Evolutionary conservation across 2,329 filamentous ascomycete genomes (phyloP).

Genomic region (Nannizziopsis barbatae): DNA sequence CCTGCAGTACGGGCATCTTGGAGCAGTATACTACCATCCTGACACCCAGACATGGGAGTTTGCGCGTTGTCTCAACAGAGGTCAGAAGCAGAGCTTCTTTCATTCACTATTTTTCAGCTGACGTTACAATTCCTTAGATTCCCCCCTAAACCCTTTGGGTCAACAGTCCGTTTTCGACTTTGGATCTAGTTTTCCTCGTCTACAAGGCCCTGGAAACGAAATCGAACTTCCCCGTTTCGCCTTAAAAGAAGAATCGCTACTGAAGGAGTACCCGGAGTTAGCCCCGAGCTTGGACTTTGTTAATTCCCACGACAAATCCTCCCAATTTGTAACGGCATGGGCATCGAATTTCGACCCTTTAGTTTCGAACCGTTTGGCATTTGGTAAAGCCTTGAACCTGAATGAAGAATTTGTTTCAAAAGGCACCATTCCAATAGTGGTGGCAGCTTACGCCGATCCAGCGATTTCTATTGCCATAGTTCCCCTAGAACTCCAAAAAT

Average conservation of each 20-base stretch:
- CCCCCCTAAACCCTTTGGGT: background rate
- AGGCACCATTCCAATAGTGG: slow-evolving; percentile 29
- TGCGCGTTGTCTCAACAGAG: slow-evolving; percentile 21
- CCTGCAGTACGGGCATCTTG: slow-evolving; percentile 50
- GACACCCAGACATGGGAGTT: slow-evolving; percentile 42
- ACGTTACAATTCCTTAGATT: background rate
- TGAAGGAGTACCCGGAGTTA: slow-evolving; percentile 28
- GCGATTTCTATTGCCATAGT: slow-evolving; percentile 40
- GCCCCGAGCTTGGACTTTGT: slow-evolving; percentile 24
- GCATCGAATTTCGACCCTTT: slow-evolving; percentile 27
- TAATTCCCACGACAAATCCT: slow-evolving; percentile 23
- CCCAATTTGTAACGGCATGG: slow-evolving; percentile 23
- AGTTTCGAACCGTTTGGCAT: slow-evolving; percentile 36
- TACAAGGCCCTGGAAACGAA: background rate
- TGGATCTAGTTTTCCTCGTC: background rate
- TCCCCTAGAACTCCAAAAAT: slow-evolving; percentile 15
- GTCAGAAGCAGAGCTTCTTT: background rate
- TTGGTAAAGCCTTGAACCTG: slow-evolving; percentile 38
- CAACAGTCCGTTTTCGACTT: background rate
- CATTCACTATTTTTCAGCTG: background rate
- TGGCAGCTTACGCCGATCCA: slow-evolving; percentile 33
- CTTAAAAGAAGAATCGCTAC: slow-evolving; percentile 19
- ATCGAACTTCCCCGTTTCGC: background rate
- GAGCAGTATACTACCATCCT: slow-evolving; percentile 40
- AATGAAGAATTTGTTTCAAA: slow-evolving; percentile 20